Conservation (phyloP, 2,329 filamentous ascomycete species). For the Pseudonectria foliicola region DNA sequence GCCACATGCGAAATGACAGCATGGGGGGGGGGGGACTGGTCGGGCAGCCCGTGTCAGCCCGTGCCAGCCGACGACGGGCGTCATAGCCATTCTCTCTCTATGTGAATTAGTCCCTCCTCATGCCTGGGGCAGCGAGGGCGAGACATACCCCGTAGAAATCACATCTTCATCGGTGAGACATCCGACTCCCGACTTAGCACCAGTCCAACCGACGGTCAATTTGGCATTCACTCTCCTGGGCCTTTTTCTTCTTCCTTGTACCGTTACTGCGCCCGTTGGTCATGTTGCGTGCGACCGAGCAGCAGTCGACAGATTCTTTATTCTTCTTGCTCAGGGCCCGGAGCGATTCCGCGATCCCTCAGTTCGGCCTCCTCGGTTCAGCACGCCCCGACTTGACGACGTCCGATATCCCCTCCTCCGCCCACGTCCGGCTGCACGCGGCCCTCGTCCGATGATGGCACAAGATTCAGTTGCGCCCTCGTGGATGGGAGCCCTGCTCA, state of each 20-base stretch:
- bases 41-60: conserved; percentile 18
- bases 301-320: conserved; percentile 11
- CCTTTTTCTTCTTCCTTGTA: background rate
- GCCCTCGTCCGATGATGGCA: background rate
- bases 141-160: background rate
- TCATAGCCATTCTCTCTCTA: too few relatives aligned
- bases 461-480: too few relatives aligned
- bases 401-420: background rate
- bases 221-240: background rate
- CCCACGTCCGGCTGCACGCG: background rate
- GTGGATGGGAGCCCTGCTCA: too few relatives aligned
- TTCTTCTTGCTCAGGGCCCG: conserved; percentile 17
- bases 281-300: conserved; percentile 15
- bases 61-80: background rate
- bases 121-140: background rate
- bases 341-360: conserved; percentile 5
- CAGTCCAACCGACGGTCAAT: too few relatives aligned
- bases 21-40: conserved; percentile 6
- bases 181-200: background rate
- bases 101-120: too few relatives aligned
- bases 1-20: conserved; percentile 23
- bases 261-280: conserved; percentile 11
- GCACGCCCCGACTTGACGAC: too few relatives aligned
- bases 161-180: background rate
- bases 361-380: too few relatives aligned